Conservation (phyloP, 192 early-diverging fungal species). For the Linnemannia elongata region DNA sequence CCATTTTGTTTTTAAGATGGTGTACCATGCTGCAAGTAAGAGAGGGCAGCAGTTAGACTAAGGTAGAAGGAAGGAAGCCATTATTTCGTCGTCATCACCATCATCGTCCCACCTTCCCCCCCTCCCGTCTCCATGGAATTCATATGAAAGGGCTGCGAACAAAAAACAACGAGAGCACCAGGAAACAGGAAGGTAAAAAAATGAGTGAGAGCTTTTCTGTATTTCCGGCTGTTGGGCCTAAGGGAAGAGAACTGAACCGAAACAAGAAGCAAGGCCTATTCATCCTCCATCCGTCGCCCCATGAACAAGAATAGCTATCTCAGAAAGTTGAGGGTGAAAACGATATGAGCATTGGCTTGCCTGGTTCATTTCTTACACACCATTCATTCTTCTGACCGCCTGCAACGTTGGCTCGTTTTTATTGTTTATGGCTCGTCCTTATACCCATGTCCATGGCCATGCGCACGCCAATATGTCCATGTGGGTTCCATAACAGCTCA, state of each 20-base stretch:
- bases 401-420: not conserved
- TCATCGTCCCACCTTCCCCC: not conserved
- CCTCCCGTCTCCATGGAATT: not conserved
- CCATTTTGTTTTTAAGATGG: not conserved
- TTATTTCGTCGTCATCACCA: not conserved
- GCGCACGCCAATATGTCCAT: not conserved
- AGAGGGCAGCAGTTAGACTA: not conserved
- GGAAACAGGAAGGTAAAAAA: no score
- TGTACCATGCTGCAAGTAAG: conserved; percentile 1
- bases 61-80: not conserved
- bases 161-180: not conserved
- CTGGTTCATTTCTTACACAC: not conserved
- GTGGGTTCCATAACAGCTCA: not conserved
- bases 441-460: not conserved
- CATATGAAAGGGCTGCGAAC: not conserved
- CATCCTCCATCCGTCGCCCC: not conserved
- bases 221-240: not conserved
- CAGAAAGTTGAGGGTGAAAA: not conserved
- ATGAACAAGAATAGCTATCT: not conserved
- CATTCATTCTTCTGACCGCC: not conserved
- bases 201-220: not conserved
- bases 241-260: not conserved
- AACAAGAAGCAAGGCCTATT: not conserved
- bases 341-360: not conserved
- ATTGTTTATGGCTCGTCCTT: not conserved